These are phyloP conservation scores for Gymnopilus dilepis DNA, from an alignment of 768 basidiomycete genomes.

Conservation along the genomic window DNA sequence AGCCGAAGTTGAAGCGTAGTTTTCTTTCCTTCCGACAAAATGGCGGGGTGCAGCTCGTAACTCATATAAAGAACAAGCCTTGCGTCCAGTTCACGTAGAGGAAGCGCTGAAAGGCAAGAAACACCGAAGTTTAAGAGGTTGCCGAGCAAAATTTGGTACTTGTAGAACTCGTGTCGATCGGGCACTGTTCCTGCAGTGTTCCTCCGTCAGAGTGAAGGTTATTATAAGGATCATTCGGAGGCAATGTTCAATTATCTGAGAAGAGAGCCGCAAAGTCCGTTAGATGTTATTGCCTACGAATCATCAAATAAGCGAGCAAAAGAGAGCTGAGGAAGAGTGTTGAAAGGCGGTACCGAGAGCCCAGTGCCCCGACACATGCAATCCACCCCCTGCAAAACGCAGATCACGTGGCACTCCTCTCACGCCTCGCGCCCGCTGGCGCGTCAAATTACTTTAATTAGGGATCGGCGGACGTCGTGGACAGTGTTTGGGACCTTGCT, in stretches of 20 bases:
- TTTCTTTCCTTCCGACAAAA: slow-evolving; percentile 20
- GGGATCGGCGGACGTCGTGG: neutral
- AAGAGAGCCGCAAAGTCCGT: slow-evolving; percentile 3
- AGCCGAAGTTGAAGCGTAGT: slow-evolving; percentile 24
- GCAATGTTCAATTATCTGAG: slow-evolving; percentile 1
- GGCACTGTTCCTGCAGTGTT: neutral
- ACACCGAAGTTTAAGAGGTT: slow-evolving; percentile 23
- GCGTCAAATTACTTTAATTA: neutral
- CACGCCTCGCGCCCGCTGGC: neutral
- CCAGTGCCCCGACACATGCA: neutral
- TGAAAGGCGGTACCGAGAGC: neutral
- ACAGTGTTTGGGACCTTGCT: neutral
- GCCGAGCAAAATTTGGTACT: slow-evolving; percentile 5
- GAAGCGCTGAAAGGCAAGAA: slow-evolving; percentile 4
- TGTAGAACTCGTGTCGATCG: neutral
- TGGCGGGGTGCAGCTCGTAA: too few relatives aligned
- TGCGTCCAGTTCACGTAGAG: neutral
- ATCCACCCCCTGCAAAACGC: neutral
- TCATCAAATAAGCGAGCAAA: neutral
- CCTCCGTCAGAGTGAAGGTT: neutral
- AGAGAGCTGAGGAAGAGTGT: neutral
- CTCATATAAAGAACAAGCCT: neutral
- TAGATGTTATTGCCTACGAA: neutral
- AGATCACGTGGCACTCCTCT: neutral
- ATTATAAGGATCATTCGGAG: neutral